phyloP scores from a whole-genome alignment of 1,139 yeast genomes.

The Yamadazyma blattariae region DNA sequence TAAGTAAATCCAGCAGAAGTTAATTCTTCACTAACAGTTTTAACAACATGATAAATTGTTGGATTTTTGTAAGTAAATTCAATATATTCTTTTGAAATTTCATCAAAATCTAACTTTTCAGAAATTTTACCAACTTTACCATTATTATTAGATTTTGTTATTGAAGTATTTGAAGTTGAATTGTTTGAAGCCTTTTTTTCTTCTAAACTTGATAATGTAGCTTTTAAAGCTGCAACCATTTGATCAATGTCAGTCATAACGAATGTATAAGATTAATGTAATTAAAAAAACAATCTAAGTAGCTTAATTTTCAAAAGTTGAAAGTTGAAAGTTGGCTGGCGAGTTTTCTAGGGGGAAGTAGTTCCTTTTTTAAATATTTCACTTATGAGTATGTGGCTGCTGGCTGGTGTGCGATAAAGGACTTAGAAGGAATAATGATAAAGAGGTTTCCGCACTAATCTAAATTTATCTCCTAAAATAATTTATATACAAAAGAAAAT shows the following conservation, averaged over 20 bases:
- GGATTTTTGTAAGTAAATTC: conserved; percentile 39
- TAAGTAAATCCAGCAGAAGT: conserved; percentile 29
- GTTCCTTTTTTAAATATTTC: too few species aligned
- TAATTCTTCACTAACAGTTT: conserved; percentile 25
- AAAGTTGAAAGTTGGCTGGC: too few species aligned
- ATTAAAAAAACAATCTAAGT: conserved; percentile 80
- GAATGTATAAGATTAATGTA: conserved; percentile 16
- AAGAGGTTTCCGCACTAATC: too few species aligned
- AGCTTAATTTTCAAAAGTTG: too few species aligned
- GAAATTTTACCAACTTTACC: not conserved
- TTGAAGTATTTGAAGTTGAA: not conserved
- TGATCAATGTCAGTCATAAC: conserved; percentile 14
- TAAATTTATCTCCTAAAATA: too few species aligned
- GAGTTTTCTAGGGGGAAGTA: too few species aligned
- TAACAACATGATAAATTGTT: conserved; percentile 41
- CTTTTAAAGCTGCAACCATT: conserved; percentile 15
- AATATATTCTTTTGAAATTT: conserved; percentile 30
- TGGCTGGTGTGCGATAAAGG: conserved; percentile 5
- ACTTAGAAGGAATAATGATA: too few species aligned
- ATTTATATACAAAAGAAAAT: too few species aligned
- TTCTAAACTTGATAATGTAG: conserved; percentile 10
- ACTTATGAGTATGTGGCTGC: conserved; percentile 4
- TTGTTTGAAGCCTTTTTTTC: not conserved
- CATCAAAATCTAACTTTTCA: conserved; percentile 6
- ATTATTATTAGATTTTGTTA: not conserved